Evolutionary conservation across 2,329 filamentous ascomycete species (phyloP).

Genomic region (Didymella exigua): DNA sequence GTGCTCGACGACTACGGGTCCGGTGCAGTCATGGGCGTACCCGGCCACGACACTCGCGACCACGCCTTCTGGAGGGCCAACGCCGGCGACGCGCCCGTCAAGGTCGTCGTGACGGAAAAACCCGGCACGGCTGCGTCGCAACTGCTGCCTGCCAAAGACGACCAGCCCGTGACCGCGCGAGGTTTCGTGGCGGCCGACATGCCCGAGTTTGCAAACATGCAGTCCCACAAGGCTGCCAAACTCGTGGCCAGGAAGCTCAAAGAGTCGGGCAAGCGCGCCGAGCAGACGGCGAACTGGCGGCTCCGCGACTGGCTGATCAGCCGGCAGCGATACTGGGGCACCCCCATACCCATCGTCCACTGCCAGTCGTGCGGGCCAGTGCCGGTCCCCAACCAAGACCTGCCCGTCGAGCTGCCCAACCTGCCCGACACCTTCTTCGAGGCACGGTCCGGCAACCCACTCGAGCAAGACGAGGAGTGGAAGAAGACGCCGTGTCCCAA

Average conservation of each 20-base stretch:
- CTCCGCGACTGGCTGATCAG: conserved; percentile 90
- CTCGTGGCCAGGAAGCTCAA: conserved; percentile 62
- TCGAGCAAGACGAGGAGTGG: conserved; percentile 75
- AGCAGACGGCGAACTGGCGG: conserved; percentile 74
- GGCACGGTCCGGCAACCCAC: conserved; percentile 75
- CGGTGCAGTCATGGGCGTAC: conserved; percentile 90
- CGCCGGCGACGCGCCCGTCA: conserved; percentile 63
- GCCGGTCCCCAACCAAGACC: conserved; percentile 74
- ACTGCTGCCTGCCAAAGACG: conserved; percentile 48
- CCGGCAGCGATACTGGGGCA: conserved; percentile 90
- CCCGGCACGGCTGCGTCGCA: conserved; percentile 10
- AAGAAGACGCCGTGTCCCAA: conserved; percentile 76
- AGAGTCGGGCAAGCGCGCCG: conserved; percentile 61
- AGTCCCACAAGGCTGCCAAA: conserved; percentile 66
- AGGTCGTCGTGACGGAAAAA: conserved; percentile 57
- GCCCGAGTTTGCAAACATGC: conserved; percentile 67
- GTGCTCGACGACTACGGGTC: conserved; percentile 85
- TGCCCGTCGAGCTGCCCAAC: conserved; percentile 76
- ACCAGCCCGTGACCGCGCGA: conserved; percentile 64
- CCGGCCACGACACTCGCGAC: conserved; percentile 80
- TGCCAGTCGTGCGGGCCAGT: conserved; percentile 78
- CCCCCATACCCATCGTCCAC: conserved; percentile 87
- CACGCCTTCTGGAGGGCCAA: conserved; percentile 81
- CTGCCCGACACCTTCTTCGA: conserved; percentile 71
- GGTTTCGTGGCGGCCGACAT: conserved; percentile 72